These are phyloP conservation scores for Solanum hybrid DNA, from an alignment of 305 asterid genomes.

Conservation along the genomic window DNA sequence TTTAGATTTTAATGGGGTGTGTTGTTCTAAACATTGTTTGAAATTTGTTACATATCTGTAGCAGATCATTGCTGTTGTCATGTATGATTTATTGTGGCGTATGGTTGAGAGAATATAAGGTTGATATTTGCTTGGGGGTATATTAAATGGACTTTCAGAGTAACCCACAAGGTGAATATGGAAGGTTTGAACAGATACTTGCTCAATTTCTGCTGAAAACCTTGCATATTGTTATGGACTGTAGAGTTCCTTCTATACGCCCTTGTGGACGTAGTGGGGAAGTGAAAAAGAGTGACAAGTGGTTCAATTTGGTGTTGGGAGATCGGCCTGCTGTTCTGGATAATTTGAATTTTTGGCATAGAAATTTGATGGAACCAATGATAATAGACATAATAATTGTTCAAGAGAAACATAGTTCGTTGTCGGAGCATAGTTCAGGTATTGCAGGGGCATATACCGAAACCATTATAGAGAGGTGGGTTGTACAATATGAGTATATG, in stretches of 20 bases:
- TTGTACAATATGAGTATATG: slow-evolving; percentile 59
- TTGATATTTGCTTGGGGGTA: neutral
- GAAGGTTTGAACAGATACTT: slow-evolving; percentile 87
- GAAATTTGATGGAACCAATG: slow-evolving; percentile 91
- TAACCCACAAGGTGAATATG: slow-evolving; percentile 59
- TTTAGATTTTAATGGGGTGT: neutral
- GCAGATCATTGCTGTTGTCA: neutral
- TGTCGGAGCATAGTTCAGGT: slow-evolving; percentile 21
- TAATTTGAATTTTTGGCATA: slow-evolving; percentile 82
- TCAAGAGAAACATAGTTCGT: slow-evolving; percentile 38
- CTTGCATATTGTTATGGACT: slow-evolving; percentile 78
- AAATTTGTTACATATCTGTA: neutral
- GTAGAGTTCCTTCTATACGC: slow-evolving; percentile 72
- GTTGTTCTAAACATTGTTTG: neutral
- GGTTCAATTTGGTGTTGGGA: slow-evolving; percentile 84
- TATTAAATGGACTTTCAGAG: slow-evolving; percentile 61
- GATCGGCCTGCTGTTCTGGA: slow-evolving; percentile 88
- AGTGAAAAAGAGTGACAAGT: slow-evolving; percentile 68
- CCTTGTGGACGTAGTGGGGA: slow-evolving; percentile 50
- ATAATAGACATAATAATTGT: slow-evolving; percentile 80
- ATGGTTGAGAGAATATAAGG: neutral
- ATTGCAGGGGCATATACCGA: slow-evolving; percentile 39
- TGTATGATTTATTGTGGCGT: neutral
- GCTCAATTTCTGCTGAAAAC: slow-evolving; percentile 78
- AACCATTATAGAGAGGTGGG: slow-evolving; percentile 89